Evolutionary conservation across 2,329 filamentous ascomycete species (phyloP), one percentile per base, ranked within the genome.

Genomic region (Monosporascus cannonballus): DNA sequence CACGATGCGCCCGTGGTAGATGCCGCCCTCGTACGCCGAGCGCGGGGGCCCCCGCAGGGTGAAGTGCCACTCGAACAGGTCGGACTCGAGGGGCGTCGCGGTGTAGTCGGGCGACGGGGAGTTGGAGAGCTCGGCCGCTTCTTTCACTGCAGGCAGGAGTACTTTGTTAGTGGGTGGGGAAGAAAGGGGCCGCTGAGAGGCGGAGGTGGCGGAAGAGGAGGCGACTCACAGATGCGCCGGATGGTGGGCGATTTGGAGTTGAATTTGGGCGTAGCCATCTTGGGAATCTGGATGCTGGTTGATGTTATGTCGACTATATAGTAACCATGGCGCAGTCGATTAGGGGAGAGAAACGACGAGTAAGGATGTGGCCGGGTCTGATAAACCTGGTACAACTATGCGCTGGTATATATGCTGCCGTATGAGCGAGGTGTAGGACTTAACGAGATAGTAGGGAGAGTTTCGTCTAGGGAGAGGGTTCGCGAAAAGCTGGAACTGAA

Each of bases 61-160:
- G 73, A 97, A 99, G 76, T 99, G 94, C 94, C 94, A 99, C 73
- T 97, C 92, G 73, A 96, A 96, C 51, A 99, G 85, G 71, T 97
- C 91, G 34, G 83, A 78, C 67, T 97, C 93, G 56, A 93, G 83
- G 0, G 94, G 94, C 4, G 85, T 78, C 41, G 93, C 94, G 61
- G 87, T 83, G 72, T 93, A 95, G 74, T 96, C 90, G 51, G 89
- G 77, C 2, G 90, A 94, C 4, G 93, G 90, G 38, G 87, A 81
- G 54, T 77, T 79, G 55, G 89, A 85, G 52, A 99, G 83, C 69
- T 97, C 94, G 54, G 87, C 80, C 53, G 93, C 92, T 83, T 97
- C 94, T 72, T 90, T 90, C 66, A 96, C 86, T 90, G 60, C 44
- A 67, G 44, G 64, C 63, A 44, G 67, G 64, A 38, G 49, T 15